Percentiles rank a stretch among this genome's conserved stretches.
Conservation (phyloP, 805 yeast species). For the Henningerozyma blattae region DNA sequence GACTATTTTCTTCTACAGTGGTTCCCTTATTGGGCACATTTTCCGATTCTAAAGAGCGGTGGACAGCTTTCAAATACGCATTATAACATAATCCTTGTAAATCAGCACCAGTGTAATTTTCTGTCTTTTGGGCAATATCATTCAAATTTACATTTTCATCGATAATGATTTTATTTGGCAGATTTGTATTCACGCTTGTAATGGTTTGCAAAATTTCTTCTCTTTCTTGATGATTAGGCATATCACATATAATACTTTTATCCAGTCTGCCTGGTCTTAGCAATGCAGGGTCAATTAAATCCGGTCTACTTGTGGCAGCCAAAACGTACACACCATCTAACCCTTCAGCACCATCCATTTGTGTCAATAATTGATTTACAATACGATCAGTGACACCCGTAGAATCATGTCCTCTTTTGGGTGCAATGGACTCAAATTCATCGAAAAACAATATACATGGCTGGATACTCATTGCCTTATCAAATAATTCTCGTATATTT, state of each 20-base stretch:
- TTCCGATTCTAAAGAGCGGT: conserved; percentile 49
- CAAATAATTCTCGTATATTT: conserved; percentile 83
- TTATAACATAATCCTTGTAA: conserved; percentile 85
- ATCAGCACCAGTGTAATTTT: conserved; percentile 90
- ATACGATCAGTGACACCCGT: conserved; percentile 97
- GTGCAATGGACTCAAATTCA: conserved; percentile 95
- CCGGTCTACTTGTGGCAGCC: conserved; percentile 95
- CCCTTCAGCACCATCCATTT: conserved; percentile 99
- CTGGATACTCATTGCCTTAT: conserved; percentile 86
- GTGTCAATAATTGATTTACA: conserved; percentile 92
- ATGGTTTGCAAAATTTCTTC: conserved; percentile 45
- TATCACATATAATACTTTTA: conserved; percentile 79
- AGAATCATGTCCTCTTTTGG: conserved; percentile 94
- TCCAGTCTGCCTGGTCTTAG: conserved; percentile 94
- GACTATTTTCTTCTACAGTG: too few relatives aligned
- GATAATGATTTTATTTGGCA: conserved; percentile 32
- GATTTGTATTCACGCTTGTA: conserved; percentile 11
- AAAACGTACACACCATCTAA: conserved; percentile 91
- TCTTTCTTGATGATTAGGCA: conserved; percentile 65
- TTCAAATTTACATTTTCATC: conserved; percentile 37
- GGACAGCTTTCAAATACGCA: conserved; percentile 81
- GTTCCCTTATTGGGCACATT: too few relatives aligned
- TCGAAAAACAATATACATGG: conserved; percentile 91
- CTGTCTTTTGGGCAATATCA: conserved; percentile 44
- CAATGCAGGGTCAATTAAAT: conserved; percentile 86